These are phyloP conservation scores for Ochetophila trinervis DNA, from an alignment of 306 rosid species.

Conservation along the genomic window DNA sequence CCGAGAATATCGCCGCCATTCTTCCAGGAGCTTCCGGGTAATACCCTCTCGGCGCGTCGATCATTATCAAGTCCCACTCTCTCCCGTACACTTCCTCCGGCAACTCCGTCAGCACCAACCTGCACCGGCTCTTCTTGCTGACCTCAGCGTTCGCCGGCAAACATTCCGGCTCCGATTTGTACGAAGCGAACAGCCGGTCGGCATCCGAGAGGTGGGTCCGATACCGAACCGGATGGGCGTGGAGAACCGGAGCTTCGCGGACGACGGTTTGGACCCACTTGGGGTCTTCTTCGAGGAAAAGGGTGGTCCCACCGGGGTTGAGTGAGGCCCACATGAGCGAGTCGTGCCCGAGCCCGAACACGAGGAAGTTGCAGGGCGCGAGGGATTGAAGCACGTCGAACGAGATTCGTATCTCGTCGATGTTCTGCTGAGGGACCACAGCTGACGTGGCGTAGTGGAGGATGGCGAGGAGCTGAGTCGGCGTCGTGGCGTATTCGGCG, in stretches of 20 bases:
- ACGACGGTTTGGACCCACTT: slow-evolving; percentile 63
- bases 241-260: slow-evolving; percentile 46
- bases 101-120: slow-evolving; percentile 58
- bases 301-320: slow-evolving; percentile 57
- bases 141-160: slow-evolving; percentile 30
- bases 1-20: slow-evolving; percentile 77
- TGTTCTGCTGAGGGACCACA: slow-evolving; percentile 72
- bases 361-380: slow-evolving; percentile 78
- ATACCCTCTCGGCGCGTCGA: slow-evolving; percentile 83
- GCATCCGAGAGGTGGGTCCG: slow-evolving; percentile 70
- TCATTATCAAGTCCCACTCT: slow-evolving; percentile 81
- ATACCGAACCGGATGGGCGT: slow-evolving; percentile 55
- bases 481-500: slow-evolving; percentile 12
- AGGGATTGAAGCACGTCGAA: slow-evolving; percentile 40
- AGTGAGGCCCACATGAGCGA: slow-evolving; percentile 82
- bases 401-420: slow-evolving; percentile 60
- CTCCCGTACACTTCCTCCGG: slow-evolving; percentile 46
- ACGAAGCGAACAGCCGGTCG: slow-evolving; percentile 50
- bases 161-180: slow-evolving; percentile 55
- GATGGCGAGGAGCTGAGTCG: slow-evolving; percentile 16
- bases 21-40: slow-evolving; percentile 69
- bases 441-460: slow-evolving; percentile 71
- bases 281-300: slow-evolving; percentile 74
- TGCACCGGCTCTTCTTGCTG: slow-evolving; percentile 45
- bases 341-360: slow-evolving; percentile 78